Percentiles rank a stretch among this genome's conserved stretches.
Conservation (phyloP, 2,329 filamentous ascomycete genomes). For the Rosellinia necatrix region DNA sequence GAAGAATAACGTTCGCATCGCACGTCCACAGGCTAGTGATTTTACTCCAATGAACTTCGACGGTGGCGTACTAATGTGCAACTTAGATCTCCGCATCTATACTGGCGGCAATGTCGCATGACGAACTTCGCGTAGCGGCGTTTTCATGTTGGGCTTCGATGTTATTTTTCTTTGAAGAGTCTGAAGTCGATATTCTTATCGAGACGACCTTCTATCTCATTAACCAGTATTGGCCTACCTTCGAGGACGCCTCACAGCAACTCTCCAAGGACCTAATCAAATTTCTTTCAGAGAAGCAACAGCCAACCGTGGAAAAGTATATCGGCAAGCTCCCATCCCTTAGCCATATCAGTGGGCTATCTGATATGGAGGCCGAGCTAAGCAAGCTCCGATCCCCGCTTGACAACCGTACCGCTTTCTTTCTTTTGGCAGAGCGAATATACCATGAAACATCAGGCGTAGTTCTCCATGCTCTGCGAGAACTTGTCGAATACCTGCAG, state of each 20-base stretch:
- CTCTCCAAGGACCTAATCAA: slow-evolving; percentile 67
- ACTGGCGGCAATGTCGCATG: slow-evolving; percentile 77
- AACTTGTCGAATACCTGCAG: slow-evolving; percentile 75
- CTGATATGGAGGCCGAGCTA: slow-evolving; percentile 69
- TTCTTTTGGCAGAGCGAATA: slow-evolving; percentile 74
- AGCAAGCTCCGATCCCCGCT: slow-evolving; percentile 66
- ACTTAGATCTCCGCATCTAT: slow-evolving; percentile 93
- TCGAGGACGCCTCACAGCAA: slow-evolving; percentile 64
- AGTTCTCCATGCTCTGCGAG: slow-evolving; percentile 77
- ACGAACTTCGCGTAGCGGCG: slow-evolving; percentile 75
- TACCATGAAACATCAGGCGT: slow-evolving; percentile 85
- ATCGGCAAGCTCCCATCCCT: slow-evolving; percentile 81
- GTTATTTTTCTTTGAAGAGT: slow-evolving; percentile 72
- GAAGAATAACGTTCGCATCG: slow-evolving; percentile 73
- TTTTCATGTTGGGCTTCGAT: slow-evolving; percentile 86
- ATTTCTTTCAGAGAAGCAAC: slow-evolving; percentile 67
- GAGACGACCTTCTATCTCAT: slow-evolving; percentile 91
- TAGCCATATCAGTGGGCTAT: slow-evolving; percentile 69
- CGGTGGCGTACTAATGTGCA: slow-evolving; percentile 31
- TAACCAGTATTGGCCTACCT: slow-evolving; percentile 74
- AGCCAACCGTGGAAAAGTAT: slow-evolving; percentile 63
- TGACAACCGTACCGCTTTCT: slow-evolving; percentile 68
- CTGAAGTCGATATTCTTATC: slow-evolving; percentile 78
- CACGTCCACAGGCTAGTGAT: slow-evolving; percentile 74
- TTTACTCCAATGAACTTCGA: background rate